Base-by-base conservation (phyloP, 768 basidiomycete genomes). In the Trametes elegans region DNA sequence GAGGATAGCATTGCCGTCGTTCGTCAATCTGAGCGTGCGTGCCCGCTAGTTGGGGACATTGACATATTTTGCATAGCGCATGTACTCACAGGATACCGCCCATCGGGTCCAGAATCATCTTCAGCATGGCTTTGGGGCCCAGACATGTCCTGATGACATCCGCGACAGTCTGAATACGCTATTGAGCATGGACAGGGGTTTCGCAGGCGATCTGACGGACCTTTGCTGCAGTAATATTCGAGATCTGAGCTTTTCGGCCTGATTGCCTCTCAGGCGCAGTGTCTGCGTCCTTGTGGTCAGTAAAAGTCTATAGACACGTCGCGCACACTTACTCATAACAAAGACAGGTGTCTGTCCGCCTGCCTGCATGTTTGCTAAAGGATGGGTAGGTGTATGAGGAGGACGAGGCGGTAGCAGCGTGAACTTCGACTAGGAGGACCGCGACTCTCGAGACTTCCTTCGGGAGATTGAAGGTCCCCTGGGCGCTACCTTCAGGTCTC, bases 41-140 rank as follows among this genome's bases (percentile, higher is more conserved):
- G 13, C 23, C 50, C 4, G 42, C 7, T 19, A 14, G 21, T 44
- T 5, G 32, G 21, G 29, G 16, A 18, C 11, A n/a, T 10, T 16
- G 8, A 28, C n/a, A 14, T 23, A 19, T 28, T 21, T 23, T 23
- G 18, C 3, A 34, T 31, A 29, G 18, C 34, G 48, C 34, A 31
- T 42, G 43, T 28, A 77, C 85, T 49, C 54, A 96, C 96, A 98
- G 67, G 64, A 99, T 98, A 49, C 97, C 97, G 48, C 97, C 97
- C 97, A 99, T 98, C 1, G 95, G 95, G 75, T 98, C 96, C 39
- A 98, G 74, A 63, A 98, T 97, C 97, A 99, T 98, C 79, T 98
- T 99, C 48, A 98, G 76, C 97, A 98, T 98, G 36, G 97, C 87
- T 67, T 97, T 96, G 0, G 96, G 96, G 1, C 95, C 97, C 31